A percentile compares a stretch with the other conserved stretches of the same genome.
Conservation (phyloP, 2,329 filamentous ascomycete genomes). For the Fusarium haematococcum region DNA sequence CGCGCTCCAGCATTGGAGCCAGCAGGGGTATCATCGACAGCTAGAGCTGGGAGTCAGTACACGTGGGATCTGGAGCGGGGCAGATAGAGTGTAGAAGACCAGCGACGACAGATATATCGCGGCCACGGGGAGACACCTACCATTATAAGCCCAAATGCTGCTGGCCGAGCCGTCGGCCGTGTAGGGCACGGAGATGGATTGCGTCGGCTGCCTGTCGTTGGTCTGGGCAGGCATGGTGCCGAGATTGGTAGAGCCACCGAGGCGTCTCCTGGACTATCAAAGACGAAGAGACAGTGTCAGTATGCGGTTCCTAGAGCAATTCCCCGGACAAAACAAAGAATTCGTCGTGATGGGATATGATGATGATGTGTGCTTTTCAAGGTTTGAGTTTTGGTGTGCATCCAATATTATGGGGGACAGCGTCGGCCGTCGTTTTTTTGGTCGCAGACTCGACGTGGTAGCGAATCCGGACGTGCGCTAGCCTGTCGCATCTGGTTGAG, state of each 20-base stretch:
- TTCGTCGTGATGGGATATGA: slow-evolving; percentile 27
- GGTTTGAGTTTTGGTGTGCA: slow-evolving; percentile 31
- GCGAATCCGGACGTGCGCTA: slow-evolving; percentile 47
- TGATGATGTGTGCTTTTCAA: slow-evolving; percentile 33
- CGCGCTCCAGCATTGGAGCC: slow-evolving; percentile 73
- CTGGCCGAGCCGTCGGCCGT: slow-evolving; percentile 51
- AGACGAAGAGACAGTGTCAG: slow-evolving; percentile 33
- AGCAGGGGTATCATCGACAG: slow-evolving; percentile 60
- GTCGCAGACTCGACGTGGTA: slow-evolving; percentile 41
- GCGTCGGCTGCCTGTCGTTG: slow-evolving; percentile 47
- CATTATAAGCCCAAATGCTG: slow-evolving; percentile 53
- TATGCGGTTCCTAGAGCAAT: slow-evolving; percentile 9
- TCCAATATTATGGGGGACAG: slow-evolving; percentile 23
- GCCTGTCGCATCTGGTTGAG: slow-evolving; percentile 50
- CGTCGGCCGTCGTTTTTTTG: slow-evolving; percentile 27
- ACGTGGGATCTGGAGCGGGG: neutral
- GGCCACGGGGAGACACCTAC: slow-evolving; percentile 55
- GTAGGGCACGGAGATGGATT: slow-evolving; percentile 52
- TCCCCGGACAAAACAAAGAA: slow-evolving; percentile 27
- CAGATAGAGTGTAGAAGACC: neutral
- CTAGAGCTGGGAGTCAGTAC: slow-evolving; percentile 38
- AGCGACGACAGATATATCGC: slow-evolving; percentile 59
- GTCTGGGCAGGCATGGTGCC: slow-evolving; percentile 50
- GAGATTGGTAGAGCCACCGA: neutral
- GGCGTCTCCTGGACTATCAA: slow-evolving; percentile 40